These are phyloP conservation scores for Raphanus raphanistrum DNA, from an alignment of 345 rosid genomes.

Conservation along the genomic window DNA sequence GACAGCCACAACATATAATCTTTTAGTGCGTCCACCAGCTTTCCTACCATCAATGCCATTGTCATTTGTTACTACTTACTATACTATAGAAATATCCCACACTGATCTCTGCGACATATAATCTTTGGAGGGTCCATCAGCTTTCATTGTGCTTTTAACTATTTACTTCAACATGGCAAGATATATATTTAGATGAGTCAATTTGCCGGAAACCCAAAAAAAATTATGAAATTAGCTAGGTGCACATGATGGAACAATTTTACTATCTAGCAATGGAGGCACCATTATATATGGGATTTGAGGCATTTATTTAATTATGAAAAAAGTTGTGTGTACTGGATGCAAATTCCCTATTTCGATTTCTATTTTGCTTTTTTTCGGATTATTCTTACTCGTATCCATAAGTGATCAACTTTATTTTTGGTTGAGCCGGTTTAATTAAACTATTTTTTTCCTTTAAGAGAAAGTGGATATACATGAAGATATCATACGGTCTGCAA, in stretches of 20 bases:
- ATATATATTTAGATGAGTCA: too few species aligned
- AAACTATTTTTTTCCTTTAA: background rate
- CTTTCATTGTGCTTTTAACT: conserved; percentile 48
- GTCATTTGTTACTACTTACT: background rate
- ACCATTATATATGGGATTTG: too few species aligned
- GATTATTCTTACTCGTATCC: conserved; percentile 9
- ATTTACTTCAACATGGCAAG: conserved; percentile 28
- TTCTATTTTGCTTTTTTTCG: conserved; percentile 10
- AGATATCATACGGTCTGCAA: background rate
- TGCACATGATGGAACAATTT: too few species aligned
- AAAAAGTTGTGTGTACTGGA: too few species aligned
- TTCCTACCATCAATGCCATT: background rate
- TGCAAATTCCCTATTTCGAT: too few species aligned
- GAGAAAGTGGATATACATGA: background rate
- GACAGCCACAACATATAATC: background rate
- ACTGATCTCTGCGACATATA: conserved; percentile 4
- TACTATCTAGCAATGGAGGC: too few species aligned
- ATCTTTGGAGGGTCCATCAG: conserved; percentile 52
- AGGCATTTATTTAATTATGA: too few species aligned
- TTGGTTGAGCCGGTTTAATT: background rate
- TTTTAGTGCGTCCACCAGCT: background rate
- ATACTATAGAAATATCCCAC: background rate
- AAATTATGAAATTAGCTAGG: too few species aligned
- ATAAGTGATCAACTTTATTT: background rate
- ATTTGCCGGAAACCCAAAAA: too few species aligned